These are phyloP conservation scores for Akanthomyces muscarius DNA, from an alignment of 2,329 filamentous ascomycete genomes.

Conservation along the genomic window DNA sequence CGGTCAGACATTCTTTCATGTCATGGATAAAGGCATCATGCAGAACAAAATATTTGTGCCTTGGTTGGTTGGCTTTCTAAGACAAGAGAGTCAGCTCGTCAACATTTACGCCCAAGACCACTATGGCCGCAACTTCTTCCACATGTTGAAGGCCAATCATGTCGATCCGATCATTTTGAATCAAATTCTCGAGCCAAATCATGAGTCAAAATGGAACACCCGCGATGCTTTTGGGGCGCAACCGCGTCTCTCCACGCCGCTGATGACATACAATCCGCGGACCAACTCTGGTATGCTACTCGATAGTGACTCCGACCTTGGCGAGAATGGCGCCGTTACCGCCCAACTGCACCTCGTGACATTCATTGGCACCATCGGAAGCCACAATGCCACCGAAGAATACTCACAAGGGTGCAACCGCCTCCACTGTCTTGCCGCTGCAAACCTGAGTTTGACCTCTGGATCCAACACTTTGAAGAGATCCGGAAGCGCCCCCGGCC, in stretches of 20 bases:
- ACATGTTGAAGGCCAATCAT: slow-evolving; percentile 35
- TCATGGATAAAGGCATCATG: slow-evolving; percentile 37
- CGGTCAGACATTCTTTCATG: slow-evolving; percentile 47
- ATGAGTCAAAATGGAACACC: slow-evolving; percentile 30
- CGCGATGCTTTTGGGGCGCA: slow-evolving; percentile 47
- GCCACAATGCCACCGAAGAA: slow-evolving; percentile 26
- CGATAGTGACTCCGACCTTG: slow-evolving; percentile 17
- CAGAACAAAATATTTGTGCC: slow-evolving; percentile 25
- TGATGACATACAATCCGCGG: slow-evolving; percentile 20
- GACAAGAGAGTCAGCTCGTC: slow-evolving; percentile 21
- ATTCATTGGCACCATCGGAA: slow-evolving; percentile 33
- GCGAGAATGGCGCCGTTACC: slow-evolving; percentile 23
- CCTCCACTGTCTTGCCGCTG: slow-evolving; percentile 55
- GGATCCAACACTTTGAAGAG: slow-evolving; percentile 22
- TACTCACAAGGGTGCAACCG: slow-evolving; percentile 50
- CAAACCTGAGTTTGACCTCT: slow-evolving; percentile 40
- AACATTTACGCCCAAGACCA: slow-evolving; percentile 39
- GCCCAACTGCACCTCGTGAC: slow-evolving; percentile 33
- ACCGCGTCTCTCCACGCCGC: not conserved
- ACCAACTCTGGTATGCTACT: slow-evolving; percentile 20
- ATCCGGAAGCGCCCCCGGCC: not conserved
- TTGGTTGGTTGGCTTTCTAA: slow-evolving; percentile 25
- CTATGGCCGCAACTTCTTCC: slow-evolving; percentile 52
- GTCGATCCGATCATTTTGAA: slow-evolving; percentile 27
- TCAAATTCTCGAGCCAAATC: slow-evolving; percentile 33